A percentile compares a stretch with the other conserved stretches of the same genome.
Conservation (phyloP, 106 monocot species). For the Dendrobium chrysotoxum region DNA sequence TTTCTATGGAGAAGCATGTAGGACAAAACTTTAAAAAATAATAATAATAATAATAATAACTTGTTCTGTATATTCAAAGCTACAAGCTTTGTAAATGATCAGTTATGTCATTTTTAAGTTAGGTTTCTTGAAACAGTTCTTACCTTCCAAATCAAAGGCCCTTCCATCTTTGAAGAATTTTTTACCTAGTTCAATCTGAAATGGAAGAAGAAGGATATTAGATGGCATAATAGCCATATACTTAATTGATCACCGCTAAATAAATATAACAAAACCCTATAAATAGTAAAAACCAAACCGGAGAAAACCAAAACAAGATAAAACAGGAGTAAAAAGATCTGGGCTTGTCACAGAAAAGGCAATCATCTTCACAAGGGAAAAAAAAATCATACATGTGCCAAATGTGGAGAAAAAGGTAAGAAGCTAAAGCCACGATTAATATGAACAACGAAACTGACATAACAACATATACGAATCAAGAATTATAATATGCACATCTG, state of each 20-base stretch:
- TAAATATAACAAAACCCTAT: neutral
- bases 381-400: neutral
- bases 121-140: slow-evolving; percentile 12
- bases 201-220: slow-evolving; percentile 6
- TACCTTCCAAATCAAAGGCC: slow-evolving; percentile 85
- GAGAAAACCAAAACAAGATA: neutral
- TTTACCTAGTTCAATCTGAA: slow-evolving; percentile 77
- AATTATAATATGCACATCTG: neutral
- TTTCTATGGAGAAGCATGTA: neutral
- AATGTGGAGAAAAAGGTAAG: neutral
- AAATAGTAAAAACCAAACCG: neutral
- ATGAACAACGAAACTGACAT: neutral
- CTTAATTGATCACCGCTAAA: neutral
- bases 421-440: neutral
- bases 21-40: neutral
- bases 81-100: too few relatives aligned
- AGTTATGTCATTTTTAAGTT: neutral
- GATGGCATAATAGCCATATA: neutral
- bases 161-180: slow-evolving; percentile 95
- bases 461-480: neutral
- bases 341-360: neutral
- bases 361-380: neutral
- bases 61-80: neutral
- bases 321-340: neutral
- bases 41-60: neutral